Evolutionary conservation across 352 stramenopile species (phyloP).

Genomic region (Phytophthora vignae): DNA sequence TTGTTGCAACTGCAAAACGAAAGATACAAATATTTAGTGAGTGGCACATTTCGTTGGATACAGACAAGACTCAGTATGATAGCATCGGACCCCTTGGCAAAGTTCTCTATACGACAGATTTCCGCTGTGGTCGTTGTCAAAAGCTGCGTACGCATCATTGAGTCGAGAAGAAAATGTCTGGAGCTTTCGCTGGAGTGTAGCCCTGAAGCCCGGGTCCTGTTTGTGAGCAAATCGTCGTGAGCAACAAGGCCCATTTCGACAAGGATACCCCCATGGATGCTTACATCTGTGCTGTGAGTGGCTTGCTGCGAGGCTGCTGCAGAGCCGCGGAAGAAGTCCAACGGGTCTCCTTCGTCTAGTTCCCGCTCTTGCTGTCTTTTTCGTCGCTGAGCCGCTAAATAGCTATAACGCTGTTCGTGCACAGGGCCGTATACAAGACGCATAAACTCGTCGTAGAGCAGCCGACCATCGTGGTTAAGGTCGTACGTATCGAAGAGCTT

Average conservation of each 20-base stretch:
- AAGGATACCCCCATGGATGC: background rate
- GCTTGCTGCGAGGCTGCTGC: constrained; percentile 6
- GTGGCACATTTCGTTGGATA: constrained; percentile 1
- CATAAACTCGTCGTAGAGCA: constrained; percentile 63
- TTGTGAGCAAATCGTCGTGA: background rate
- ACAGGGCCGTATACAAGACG: constrained; percentile 48
- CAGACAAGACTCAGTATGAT: background rate
- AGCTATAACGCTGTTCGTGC: constrained; percentile 26
- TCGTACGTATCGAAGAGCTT: constrained; percentile 57
- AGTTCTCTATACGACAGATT: constrained; percentile 64
- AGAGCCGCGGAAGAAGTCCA: constrained; percentile 46
- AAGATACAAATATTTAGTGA: constrained; percentile 6
- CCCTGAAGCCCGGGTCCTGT: constrained; percentile 48
- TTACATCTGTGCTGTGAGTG: constrained; percentile 19
- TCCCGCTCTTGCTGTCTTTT: constrained; percentile 19
- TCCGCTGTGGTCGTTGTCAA: constrained; percentile 63
- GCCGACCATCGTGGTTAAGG: constrained; percentile 43
- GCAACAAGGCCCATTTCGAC: background rate
- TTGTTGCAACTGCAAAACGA: constrained; percentile 44
- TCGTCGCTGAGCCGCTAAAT: constrained; percentile 12
- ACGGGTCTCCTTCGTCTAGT: constrained; percentile 34
- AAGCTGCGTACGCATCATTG: constrained; percentile 62
- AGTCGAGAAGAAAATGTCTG: constrained; percentile 45
- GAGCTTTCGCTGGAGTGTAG: constrained; percentile 51
- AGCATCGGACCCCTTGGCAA: constrained; percentile 43